Evolutionary conservation across 2,329 filamentous ascomycete species (phyloP).

Genomic region (Exophiala xenobiotica): DNA sequence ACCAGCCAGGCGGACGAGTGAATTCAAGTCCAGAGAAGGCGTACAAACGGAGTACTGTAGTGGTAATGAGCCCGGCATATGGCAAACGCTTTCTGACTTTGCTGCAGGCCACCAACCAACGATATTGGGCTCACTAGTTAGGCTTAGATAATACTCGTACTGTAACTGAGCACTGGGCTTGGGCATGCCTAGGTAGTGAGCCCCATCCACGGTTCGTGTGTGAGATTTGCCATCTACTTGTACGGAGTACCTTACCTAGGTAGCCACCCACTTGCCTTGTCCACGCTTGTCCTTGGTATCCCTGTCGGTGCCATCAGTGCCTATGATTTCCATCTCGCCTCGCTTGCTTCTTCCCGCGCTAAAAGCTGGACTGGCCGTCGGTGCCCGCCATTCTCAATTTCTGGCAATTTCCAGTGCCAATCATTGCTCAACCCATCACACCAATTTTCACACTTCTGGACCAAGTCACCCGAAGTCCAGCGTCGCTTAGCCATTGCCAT

Average conservation of each 20-base stretch:
- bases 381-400: constrained; percentile 8
- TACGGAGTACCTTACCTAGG: too few relatives aligned
- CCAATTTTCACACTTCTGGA: constrained; percentile 6
- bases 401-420: constrained; percentile 23
- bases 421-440: constrained; percentile 9
- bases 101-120: background rate
- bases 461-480: constrained; percentile 20
- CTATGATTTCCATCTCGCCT: constrained; percentile 1
- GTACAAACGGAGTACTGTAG: too few relatives aligned
- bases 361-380: background rate
- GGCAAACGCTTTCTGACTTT: too few relatives aligned
- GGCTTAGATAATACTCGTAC: background rate
- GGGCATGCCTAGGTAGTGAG: too few relatives aligned
- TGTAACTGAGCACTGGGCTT: too few relatives aligned
- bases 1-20: too few relatives aligned
- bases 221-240: too few relatives aligned
- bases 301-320: background rate
- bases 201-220: background rate
- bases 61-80: too few relatives aligned
- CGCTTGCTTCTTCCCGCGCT: background rate
- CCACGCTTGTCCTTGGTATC: too few relatives aligned
- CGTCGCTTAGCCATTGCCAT: constrained; percentile 20
- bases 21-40: too few relatives aligned
- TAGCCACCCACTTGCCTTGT: too few relatives aligned
- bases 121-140: too few relatives aligned